Evolutionary conservation across 208 protist genomes (phyloP), one percentile per base, ranked within the genome.

Genomic region (Blechomonas ayalai): DNA sequence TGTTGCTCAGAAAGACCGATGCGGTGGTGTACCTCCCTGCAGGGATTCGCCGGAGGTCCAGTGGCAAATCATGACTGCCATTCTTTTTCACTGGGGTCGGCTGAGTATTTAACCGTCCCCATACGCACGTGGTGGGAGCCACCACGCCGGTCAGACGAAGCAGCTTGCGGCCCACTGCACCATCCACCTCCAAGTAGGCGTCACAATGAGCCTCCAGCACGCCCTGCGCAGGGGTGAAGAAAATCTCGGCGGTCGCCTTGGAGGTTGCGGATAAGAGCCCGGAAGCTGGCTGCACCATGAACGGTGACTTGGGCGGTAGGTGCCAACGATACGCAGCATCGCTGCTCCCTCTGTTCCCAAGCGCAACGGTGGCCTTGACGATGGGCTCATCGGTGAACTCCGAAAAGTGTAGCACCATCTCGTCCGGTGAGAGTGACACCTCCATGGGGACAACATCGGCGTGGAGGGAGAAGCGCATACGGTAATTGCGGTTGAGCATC

Each of bases 391-490:
- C 72, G 1, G 57, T 59, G 59, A 74, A 77, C 18, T 80, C 71
- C 10, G 56, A 40, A 44, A 95, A 89, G n/a, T 76, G 34, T 24
- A 97, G 80, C 16, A 64, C 39, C 26, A 95, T 50, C 46, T 96
- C 83, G 18, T 78, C 67, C 12, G 68, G 66, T 20, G 89, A 92
- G 22, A 97, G 67, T 7, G 61, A 57, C 39, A 97, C 80, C 55
- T 94, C 83, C 7, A 96, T 82, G 12, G 92, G 90, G 2, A 95
- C 82, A 19, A 93, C 82, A 43, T 97, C 82, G 4, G 89, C 94
- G 26, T 79, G 65, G 26, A 95, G 32, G 13, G 72, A 67, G 46
- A 97, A 89, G 47, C 86, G 92, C 55, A 94, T 79, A 29, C 72
- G 62, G 66, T 97, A 78, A 28, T 64, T 61, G 12, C 77, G 67